These are phyloP conservation scores for Linanthus parryae DNA, from an alignment of 148 eudicot species.

Conservation along the genomic window DNA sequence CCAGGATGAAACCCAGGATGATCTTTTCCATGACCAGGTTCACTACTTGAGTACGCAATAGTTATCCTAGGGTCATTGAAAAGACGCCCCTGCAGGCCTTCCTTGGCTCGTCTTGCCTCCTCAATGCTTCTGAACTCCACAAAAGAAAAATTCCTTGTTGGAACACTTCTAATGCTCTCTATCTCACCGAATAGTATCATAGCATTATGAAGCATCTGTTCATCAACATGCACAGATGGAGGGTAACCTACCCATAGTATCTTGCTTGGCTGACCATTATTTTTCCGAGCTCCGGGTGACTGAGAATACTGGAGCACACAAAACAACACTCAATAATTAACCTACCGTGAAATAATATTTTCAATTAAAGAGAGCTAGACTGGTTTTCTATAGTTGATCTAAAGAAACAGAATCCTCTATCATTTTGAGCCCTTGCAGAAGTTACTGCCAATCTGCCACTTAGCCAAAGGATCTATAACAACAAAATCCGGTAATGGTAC, in stretches of 20 bases:
- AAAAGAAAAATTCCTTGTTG: constrained; percentile 45
- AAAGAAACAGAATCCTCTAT: not conserved
- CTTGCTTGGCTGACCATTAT: constrained; percentile 50
- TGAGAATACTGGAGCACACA: constrained; percentile 42
- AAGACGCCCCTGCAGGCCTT: constrained; percentile 71
- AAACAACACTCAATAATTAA: too few relatives aligned
- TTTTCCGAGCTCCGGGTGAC: constrained; percentile 38
- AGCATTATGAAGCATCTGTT: constrained; percentile 82
- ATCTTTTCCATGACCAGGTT: constrained; percentile 42
- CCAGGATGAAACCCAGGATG: constrained; percentile 34
- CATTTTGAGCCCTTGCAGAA: not conserved
- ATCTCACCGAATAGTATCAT: constrained; percentile 89
- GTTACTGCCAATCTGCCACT: not conserved
- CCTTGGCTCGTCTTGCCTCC: constrained; percentile 86
- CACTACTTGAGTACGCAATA: constrained; percentile 64
- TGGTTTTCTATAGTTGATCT: too few relatives aligned
- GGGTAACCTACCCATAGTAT: constrained; percentile 72
- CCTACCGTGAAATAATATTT: too few relatives aligned
- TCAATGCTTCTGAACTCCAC: constrained; percentile 91
- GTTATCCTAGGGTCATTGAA: constrained; percentile 74
- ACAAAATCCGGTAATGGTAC: not conserved
- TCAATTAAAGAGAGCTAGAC: too few relatives aligned
- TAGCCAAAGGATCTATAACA: too few relatives aligned
- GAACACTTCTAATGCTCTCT: constrained; percentile 57
- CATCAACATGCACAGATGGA: constrained; percentile 56